These are phyloP conservation scores for Trichothecium roseum DNA, from an alignment of 2,329 filamentous ascomycete species.

Conservation along the genomic window DNA sequence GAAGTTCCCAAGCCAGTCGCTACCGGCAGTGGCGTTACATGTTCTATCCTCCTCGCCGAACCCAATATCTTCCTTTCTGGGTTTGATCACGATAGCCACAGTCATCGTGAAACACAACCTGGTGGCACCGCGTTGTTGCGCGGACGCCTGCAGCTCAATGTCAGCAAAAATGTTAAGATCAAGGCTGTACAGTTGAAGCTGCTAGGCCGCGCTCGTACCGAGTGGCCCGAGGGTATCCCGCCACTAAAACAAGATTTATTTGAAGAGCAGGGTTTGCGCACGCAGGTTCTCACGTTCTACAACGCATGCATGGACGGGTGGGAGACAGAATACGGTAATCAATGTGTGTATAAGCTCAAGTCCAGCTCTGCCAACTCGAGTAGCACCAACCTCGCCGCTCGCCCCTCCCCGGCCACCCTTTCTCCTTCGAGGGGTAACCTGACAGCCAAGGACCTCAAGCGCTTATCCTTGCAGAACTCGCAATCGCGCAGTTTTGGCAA, in stretches of 20 bases:
- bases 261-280: constrained; percentile 78
- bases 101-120: constrained; percentile 31
- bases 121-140: constrained; percentile 76
- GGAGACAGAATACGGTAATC: constrained; percentile 52
- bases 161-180: constrained; percentile 86
- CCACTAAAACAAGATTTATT: constrained; percentile 74
- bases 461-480: constrained; percentile 68
- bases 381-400: constrained; percentile 18
- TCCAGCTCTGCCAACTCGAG: constrained; percentile 22
- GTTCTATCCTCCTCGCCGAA: constrained; percentile 66
- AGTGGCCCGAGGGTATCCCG: constrained; percentile 95
- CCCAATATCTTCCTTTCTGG: constrained; percentile 72
- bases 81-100: constrained; percentile 60
- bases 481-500: constrained; percentile 81
- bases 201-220: constrained; percentile 73
- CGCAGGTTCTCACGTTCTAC: constrained; percentile 87
- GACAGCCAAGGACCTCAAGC: constrained; percentile 44
- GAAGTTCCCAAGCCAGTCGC: constrained; percentile 65
- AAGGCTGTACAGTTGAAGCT: constrained; percentile 86
- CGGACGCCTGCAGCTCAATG: constrained; percentile 69
- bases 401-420: constrained; percentile 6
- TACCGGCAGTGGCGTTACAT: constrained; percentile 63
- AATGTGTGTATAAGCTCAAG: constrained; percentile 45
- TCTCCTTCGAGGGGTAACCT: constrained; percentile 15
- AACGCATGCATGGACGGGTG: constrained; percentile 59